Percentiles rank a stretch among this genome's conserved stretches.
phyloP scores from a whole-genome alignment of 2,329 filamentous ascomycete genomes.

The Paraphoma sp. region DNA sequence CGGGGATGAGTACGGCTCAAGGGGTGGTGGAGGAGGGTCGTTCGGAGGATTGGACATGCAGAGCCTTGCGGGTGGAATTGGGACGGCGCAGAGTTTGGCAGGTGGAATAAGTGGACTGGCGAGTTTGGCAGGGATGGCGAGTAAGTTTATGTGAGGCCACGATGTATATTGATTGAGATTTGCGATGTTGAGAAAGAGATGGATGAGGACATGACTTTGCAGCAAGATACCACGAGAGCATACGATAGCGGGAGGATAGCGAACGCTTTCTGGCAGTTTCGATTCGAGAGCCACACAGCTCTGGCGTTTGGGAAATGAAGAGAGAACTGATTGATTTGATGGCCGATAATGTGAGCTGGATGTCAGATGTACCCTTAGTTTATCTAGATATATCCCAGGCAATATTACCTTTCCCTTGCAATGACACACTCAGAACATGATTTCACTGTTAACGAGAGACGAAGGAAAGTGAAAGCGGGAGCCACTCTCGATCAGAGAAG shows the following conservation, averaged over 20 bases:
- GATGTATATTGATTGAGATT: background rate
- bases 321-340: no score
- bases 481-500: no score
- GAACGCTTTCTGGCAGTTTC: background rate
- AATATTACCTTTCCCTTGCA: no score
- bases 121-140: constrained; percentile 55
- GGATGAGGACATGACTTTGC: background rate
- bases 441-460: no score
- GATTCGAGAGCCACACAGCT: background rate
- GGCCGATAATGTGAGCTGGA: no score
- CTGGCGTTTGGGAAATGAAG: constrained; percentile 1
- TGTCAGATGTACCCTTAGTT: no score
- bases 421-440: no score
- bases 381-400: no score
- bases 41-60: constrained; percentile 38
- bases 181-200: background rate
- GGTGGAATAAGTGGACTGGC: constrained; percentile 55
- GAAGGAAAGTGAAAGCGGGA: no score
- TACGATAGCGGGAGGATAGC: background rate
- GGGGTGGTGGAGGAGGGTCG: constrained; percentile 34
- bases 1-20: constrained; percentile 40
- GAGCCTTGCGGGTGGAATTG: constrained; percentile 31
- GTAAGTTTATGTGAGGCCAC: constrained; percentile 54
- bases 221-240: background rate
- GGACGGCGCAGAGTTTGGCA: constrained; percentile 19